Percentiles rank a stretch among this genome's conserved stretches.
phyloP scores from a whole-genome alignment of 805 yeast species.

The Spathaspora passalidarum region DNA sequence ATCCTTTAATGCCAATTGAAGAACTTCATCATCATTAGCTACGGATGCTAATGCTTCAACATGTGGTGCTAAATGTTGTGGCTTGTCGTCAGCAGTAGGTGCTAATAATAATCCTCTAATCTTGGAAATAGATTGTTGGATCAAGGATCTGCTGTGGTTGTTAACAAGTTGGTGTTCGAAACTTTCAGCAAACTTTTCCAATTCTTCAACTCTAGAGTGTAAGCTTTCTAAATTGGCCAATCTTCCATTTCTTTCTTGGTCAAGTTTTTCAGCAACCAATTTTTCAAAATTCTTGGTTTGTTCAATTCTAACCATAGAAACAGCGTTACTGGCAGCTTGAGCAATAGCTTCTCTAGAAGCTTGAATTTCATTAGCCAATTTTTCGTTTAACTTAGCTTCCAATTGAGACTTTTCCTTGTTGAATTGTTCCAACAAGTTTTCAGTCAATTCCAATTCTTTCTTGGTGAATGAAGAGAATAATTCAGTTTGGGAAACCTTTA shows the following conservation, averaged over 20 bases:
- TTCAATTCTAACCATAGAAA: slow-evolving; percentile 62
- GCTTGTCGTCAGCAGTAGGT: slow-evolving; percentile 18
- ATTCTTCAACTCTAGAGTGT: slow-evolving; percentile 47
- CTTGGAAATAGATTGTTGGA: slow-evolving; percentile 30
- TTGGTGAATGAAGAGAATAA: slow-evolving; percentile 37
- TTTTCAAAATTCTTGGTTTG: slow-evolving; percentile 53
- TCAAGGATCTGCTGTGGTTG: slow-evolving; percentile 30
- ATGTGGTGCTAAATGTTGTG: slow-evolving; percentile 30
- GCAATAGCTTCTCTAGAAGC: slow-evolving; percentile 63
- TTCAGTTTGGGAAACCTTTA: slow-evolving; percentile 38
- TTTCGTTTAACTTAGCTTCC: slow-evolving; percentile 54
- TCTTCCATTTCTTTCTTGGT: slow-evolving; percentile 66
- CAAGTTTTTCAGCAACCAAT: slow-evolving; percentile 27
- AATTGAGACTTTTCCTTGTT: slow-evolving; percentile 58
- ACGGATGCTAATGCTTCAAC: slow-evolving; percentile 33
- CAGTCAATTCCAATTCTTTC: slow-evolving; percentile 57
- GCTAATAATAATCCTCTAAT: slow-evolving; percentile 27
- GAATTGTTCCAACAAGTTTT: slow-evolving; percentile 58
- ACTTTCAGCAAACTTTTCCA: slow-evolving; percentile 52
- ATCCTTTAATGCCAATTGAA: slow-evolving; percentile 29
- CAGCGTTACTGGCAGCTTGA: slow-evolving; percentile 71
- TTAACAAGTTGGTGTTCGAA: slow-evolving; percentile 36
- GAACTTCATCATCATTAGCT: slow-evolving; percentile 31
- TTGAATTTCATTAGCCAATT: slow-evolving; percentile 61
- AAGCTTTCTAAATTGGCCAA: slow-evolving; percentile 66